Percentiles rank a stretch among this genome's conserved stretches.
Conservation (phyloP, 1,139 yeast species). For the Candida mesenterica region DNA sequence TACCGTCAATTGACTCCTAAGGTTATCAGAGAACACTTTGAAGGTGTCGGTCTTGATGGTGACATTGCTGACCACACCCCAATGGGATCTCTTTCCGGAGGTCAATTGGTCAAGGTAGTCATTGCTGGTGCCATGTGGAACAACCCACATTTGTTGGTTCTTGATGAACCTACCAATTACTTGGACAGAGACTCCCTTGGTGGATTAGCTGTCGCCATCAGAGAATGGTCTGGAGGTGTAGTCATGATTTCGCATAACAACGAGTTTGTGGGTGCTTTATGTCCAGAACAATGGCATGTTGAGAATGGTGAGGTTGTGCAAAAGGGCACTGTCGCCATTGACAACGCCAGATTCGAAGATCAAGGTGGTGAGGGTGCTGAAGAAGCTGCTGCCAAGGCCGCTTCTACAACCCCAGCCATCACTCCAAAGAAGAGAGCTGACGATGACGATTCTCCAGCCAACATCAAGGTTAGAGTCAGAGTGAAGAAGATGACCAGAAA, state of each 20-base stretch:
- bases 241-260: slow-evolving; percentile 97
- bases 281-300: slow-evolving; percentile 98
- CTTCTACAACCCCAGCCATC: slow-evolving; percentile 32
- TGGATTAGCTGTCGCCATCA: slow-evolving; percentile 93
- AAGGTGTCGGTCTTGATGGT: slow-evolving; percentile 95
- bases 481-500: slow-evolving; percentile 98
- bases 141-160: slow-evolving; percentile 94
- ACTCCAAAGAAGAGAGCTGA: slow-evolving; percentile 40
- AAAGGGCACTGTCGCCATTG: slow-evolving; percentile 76
- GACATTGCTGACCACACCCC: slow-evolving; percentile 99
- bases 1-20: slow-evolving; percentile 90
- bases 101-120: slow-evolving; percentile 96
- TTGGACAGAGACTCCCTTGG: slow-evolving; percentile 97
- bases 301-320: slow-evolving; percentile 88
- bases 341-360: slow-evolving; percentile 78
- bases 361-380: slow-evolving; percentile 40
- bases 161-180: slow-evolving; percentile 98
- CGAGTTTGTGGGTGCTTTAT: slow-evolving; percentile 94
- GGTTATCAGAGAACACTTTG: slow-evolving; percentile 94
- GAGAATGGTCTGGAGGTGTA: slow-evolving; percentile 98
- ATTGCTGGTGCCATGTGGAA: slow-evolving; percentile 99
- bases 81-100: slow-evolving; percentile 94
- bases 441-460: slow-evolving; percentile 91
- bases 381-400: slow-evolving; percentile 22
- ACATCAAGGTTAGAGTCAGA: slow-evolving; percentile 85